Base-by-base conservation (phyloP, 345 rosid genomes). In the Kandelia obovata region DNA sequence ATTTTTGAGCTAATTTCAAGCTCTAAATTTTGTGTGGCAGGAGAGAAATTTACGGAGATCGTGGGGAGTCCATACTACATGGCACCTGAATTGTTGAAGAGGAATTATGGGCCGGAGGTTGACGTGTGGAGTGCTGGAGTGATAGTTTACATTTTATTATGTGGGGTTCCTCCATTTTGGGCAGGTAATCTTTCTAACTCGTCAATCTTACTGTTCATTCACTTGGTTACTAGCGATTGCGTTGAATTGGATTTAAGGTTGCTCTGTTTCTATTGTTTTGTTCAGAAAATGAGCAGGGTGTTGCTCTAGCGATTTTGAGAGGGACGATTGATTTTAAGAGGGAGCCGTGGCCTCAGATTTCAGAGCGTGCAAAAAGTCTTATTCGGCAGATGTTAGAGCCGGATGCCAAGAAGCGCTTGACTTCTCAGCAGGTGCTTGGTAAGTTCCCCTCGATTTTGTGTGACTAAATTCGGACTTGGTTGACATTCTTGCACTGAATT, bases 141-240 rank as follows among this genome's bases (percentile, higher is more conserved):
- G 58, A 89, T 93, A 67, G 87, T 89, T 53, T 93, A 93, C 66
- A 93, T 93, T 67, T 78, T 93, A 72, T 74, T 89, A 52, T 91
- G 97, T 51, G 96, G 98, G 72, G 96, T 91, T 86, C 93, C 98
- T 77, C 95, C 96, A 64, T 89, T 92, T 81, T 92, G 96, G 98
- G 96, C 94, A 43, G 96, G 96, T 86, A 82, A 59, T 71, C 49
- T 35, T 5, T 15, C 16, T 56, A 56, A 23, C 57, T 52, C 59
- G 67, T n/a, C 9, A 26, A 10, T 56, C 52, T 53, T 58, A 7
- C 8, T 66, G 68, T 8, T 70, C 31, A 67, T n/a, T 13, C 70
- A 46, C 60, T 7, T n/a, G 58, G 20, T 46, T 66, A 53, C 63
- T 53, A 27, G 5, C 39, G 30, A 35, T 67, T 62, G 1, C 62